Evolutionary conservation across 108 stramenopile genomes (phyloP), one percentile per base, ranked within the genome.

Genomic region (Fistulifera solaris): DNA sequence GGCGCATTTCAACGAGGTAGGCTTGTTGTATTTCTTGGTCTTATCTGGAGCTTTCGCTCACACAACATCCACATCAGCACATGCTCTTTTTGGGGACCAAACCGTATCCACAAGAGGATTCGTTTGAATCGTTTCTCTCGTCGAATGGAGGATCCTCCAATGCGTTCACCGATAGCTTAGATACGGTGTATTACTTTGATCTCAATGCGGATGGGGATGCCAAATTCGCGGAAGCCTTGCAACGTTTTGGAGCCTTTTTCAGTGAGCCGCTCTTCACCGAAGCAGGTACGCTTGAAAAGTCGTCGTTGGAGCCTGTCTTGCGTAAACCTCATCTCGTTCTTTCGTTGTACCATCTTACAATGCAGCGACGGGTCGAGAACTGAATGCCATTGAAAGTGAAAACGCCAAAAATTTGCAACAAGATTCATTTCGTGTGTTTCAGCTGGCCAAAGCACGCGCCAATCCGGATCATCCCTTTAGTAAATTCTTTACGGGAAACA

Each of bases 401-500:
- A 78, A 98, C 71, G 71, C 84, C 40, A 98, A 96, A 56, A 96
- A 98, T 58, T 59, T 95, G 40, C 93, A 96, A 71, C 72, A 67
- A 14, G 95, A 96, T 59, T 60, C 71, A 7, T 96, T 94, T 64
- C 67, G 95, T 1, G 38, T 77, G 27, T 94, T 85, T 62, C 90
- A 96, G 61, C 62, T 97, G 18, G 70, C 85, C 51, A 98, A 96
- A 56, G 62, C 77, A 44, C 63, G 89, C 2, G 89, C 89, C 27
- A 88, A 90, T 58, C 61, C 63, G 4, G 64, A 85, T 0, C 95
- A 98, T 70, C 94, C 97, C 0, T 91, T 77, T 58, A 67, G 72
- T 52, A 94, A 94, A 60, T 98, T 98, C 65, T 92, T 85, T 56
- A 94, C 97, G 12, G 97, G 97, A 4, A 95, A 94, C 75, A 86